Evolutionary conservation across 2,329 filamentous ascomycete genomes (phyloP).

Genomic region (Venturia carpophila): DNA sequence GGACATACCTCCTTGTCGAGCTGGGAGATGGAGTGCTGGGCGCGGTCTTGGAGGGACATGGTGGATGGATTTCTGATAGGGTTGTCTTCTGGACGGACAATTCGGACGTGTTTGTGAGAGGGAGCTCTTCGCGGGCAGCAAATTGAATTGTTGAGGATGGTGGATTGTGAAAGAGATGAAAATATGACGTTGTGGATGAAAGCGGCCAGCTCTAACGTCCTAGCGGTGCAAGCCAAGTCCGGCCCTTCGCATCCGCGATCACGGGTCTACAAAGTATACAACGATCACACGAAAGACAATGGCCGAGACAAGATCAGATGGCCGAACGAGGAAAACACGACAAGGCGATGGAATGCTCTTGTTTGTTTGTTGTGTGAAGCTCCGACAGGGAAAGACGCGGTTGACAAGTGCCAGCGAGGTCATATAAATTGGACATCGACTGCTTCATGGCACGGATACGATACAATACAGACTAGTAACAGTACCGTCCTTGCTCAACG

Average conservation of each 20-base stretch:
- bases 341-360: not conserved
- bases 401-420: not conserved
- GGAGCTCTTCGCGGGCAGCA: not conserved
- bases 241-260: not conserved
- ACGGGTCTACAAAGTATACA: not conserved
- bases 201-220: not conserved
- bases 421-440: not conserved
- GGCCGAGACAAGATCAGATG: not conserved
- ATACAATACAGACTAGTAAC: too few relatives aligned
- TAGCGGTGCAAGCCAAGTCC: not conserved
- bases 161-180: not conserved
- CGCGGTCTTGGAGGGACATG: conserved; percentile 71
- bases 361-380: not conserved
- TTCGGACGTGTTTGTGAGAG: not conserved
- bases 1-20: conserved; percentile 73
- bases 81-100: not conserved
- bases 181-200: not conserved
- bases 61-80: conserved; percentile 27
- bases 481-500: too few relatives aligned
- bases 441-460: not conserved
- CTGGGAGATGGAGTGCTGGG: conserved; percentile 66
- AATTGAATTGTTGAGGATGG: not conserved
- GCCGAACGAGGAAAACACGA: not conserved
- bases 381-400: conserved; percentile 1
- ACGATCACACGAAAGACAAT: too few relatives aligned